Evolutionary conservation across 1,284 basidiomycete genomes (phyloP).

Genomic region (Rhodofomes roseus): DNA sequence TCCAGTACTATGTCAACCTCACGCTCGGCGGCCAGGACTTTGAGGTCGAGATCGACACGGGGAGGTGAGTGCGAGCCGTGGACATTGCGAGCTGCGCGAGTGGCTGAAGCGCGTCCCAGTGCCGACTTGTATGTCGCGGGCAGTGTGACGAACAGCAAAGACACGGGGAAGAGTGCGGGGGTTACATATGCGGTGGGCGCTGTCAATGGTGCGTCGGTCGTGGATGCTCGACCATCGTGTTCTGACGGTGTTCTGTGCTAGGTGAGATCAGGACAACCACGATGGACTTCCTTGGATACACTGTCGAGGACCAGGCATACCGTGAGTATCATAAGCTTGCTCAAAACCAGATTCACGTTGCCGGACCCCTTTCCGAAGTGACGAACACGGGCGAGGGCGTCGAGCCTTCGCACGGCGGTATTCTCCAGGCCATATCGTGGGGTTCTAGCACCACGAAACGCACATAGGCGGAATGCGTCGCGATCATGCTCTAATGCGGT

Average conservation of each 20-base stretch:
- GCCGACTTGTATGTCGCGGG: slow-evolving; percentile 59
- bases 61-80: slow-evolving; percentile 41
- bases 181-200: slow-evolving; percentile 48
- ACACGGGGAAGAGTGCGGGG: slow-evolving; percentile 35
- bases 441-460: no score
- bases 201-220: slow-evolving; percentile 35
- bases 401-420: no score
- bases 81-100: neutral
- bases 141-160: slow-evolving; percentile 34
- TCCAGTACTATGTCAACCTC: slow-evolving; percentile 47
- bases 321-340: slow-evolving; percentile 38
- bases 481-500: no score
- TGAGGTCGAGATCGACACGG: slow-evolving; percentile 58
- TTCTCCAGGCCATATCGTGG: no score
- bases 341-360: no score
- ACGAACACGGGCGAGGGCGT: no score
- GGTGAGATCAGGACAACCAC: slow-evolving; percentile 48
- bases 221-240: neutral
- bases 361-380: no score
- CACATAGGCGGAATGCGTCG: no score
- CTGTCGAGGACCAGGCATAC: slow-evolving; percentile 52
- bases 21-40: slow-evolving; percentile 44
- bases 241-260: slow-evolving; percentile 15
- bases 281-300: slow-evolving; percentile 50
- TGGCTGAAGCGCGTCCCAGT: slow-evolving; percentile 21